These are phyloP conservation scores for Juglanconis sp. DNA, from an alignment of 2,329 filamentous ascomycete genomes.

Conservation along the genomic window DNA sequence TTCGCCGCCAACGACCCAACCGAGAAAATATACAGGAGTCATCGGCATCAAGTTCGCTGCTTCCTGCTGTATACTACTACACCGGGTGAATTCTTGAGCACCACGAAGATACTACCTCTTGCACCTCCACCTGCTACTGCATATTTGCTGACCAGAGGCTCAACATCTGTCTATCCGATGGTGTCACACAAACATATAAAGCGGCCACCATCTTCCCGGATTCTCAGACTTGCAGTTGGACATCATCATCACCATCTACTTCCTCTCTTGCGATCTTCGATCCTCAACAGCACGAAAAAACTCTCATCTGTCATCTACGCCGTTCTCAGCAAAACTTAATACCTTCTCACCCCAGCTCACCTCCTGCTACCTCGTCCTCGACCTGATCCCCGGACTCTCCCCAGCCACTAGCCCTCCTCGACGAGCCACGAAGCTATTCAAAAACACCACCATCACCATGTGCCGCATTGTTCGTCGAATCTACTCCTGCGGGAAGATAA, in stretches of 20 bases:
- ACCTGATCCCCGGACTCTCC: neutral
- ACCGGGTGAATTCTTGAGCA: slow-evolving; percentile 3
- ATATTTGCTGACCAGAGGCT: slow-evolving; percentile 16
- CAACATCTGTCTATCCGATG: slow-evolving; percentile 11
- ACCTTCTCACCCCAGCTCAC: neutral
- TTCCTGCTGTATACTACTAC: slow-evolving; percentile 8
- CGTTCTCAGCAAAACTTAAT: neutral
- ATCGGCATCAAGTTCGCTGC: slow-evolving; percentile 7
- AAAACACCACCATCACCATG: slow-evolving; percentile 5
- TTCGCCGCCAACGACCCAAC: slow-evolving; percentile 16
- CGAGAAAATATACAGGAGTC: slow-evolving; percentile 1
- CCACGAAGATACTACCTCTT: slow-evolving; percentile 9
- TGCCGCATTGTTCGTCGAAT: slow-evolving; percentile 5
- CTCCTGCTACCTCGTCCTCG: neutral
- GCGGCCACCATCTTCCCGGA: slow-evolving; percentile 3
- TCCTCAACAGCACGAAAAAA: neutral
- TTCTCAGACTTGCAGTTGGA: neutral
- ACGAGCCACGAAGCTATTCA: neutral
- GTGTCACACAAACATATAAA: slow-evolving; percentile 15
- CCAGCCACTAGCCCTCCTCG: neutral
- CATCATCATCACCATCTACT: slow-evolving; percentile 13
- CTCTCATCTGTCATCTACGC: neutral
- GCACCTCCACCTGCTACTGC: slow-evolving; percentile 13
- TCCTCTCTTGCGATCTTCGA: neutral
- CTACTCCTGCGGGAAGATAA: slow-evolving; percentile 6